Evolutionary conservation across 768 basidiomycete genomes (phyloP), one percentile per base, ranked within the genome.

Genomic region (Tricholoma bakamatsutake): DNA sequence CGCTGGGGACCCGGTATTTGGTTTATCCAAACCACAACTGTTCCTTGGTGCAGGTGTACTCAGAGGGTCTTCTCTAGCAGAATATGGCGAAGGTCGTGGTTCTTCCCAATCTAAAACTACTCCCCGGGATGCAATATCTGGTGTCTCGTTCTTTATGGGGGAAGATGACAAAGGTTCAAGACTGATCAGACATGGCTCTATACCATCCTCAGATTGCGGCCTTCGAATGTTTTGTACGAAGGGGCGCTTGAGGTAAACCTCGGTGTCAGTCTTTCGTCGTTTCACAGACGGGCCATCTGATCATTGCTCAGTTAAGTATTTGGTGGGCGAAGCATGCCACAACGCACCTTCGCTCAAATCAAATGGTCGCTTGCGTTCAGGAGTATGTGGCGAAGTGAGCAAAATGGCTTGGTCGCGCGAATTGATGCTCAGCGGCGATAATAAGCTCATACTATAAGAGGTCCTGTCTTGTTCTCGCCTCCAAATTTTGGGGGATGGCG

Each of bases 101-200:
- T 7, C 24, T 0, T 24, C 5, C 62, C 62, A 56, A 11, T 61
- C 50, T n/a, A 58, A 42, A n/a, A 57, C 35, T 5, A 8, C 24
- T 12, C 18, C 12, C 9, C 43, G 12, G 18, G 10, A 24, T 3
- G 1, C 39, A 40, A 2, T 17, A 17, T 18, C 18, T 27, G 11
- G 24, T 11, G 10, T 24, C 12, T 45, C 43, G 24, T 13, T 27
- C 11, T 27, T 12, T 21, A 27, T 13, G 12, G 43, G 24, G 5
- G 24, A 27, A 24, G 18, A 45, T 15, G 24, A 3, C 11, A 10
- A 0, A 0, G 24, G 42, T 21, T 18, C 15, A 1, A 47, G 7
- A 4, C 28, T 9, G 10, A n/a, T 18, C 28, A 11, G 28, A 11
- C 15, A 17, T 17, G n/a, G 13, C 15, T 17, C n/a, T 8, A 17